Evolutionary conservation across 1,139 yeast species (phyloP), one percentile per base, ranked within the genome.

Genomic region (Saccharomyces hybrid): DNA sequence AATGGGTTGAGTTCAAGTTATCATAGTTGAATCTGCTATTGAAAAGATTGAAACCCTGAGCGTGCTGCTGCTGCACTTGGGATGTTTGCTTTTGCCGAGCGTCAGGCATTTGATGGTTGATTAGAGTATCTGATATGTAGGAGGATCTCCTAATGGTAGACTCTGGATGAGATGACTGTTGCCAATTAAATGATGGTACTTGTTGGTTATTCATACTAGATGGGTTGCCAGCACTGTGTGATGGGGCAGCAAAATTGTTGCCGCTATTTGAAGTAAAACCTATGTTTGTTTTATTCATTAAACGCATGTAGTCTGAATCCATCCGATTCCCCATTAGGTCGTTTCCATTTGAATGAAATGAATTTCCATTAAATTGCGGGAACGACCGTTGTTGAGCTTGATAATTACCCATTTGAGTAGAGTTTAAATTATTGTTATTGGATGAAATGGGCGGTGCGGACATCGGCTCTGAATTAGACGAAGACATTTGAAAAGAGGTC

Each of bases 101-200:
- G 25, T 11, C n/a, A 26, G 46, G 28, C 44, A 14, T 31, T 26
- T 61, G 61, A 11, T 64, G 60, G 52, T 65, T 68, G 47, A 67
- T 64, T 26, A 64, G 54, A 5, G 68, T 58, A 50, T 68, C 71
- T 1, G 71, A 59, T 32, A 68, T 67, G 55, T 67, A 67, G 20
- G 71, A 68, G 4, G 71, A 66, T 52, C 71, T 62, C 51, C 70
- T 59, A 26, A 63, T 62, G 20, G 57, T 57, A 14, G 57, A 51
- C 29, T 50, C 55, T 14, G 49, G 53, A 28, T 54, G 58, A n/a
- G 32, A 27, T 47, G 41, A 26, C 47, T 42, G 49, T 38, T 38
- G 44, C 44, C 44, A 38, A 9, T 38, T 16, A 13, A 16, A 16
- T 38, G 25, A 20, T 9, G 23, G 16, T 8, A 16, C 25, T 9